These are phyloP conservation scores for Leccinum subrobustum DNA, from an alignment of 1,284 basidiomycete species.

Conservation along the genomic window DNA sequence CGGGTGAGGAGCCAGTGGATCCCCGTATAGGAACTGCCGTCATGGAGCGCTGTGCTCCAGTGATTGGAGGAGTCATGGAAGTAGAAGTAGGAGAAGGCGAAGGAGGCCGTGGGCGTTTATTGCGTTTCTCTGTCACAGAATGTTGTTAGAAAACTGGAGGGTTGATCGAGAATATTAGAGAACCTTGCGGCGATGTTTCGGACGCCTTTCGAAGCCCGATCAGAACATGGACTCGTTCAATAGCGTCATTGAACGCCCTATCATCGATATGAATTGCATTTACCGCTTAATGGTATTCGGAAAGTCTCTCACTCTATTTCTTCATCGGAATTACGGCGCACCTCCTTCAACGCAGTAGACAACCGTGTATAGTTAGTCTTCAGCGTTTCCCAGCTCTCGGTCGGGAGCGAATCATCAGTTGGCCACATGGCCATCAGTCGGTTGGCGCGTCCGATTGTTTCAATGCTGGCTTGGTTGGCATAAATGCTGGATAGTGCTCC, in stretches of 20 bases:
- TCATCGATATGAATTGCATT: no score
- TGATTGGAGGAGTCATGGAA: constrained; percentile 36
- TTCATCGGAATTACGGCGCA: constrained; percentile 55
- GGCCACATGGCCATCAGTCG: constrained; percentile 70
- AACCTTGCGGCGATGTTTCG: no score
- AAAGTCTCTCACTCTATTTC: constrained; percentile 56
- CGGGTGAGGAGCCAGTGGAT: constrained; percentile 56
- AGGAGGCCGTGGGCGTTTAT: constrained; percentile 66
- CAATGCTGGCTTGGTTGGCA: constrained; percentile 46
- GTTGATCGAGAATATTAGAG: not conserved
- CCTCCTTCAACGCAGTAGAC: constrained; percentile 55
- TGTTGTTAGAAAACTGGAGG: not conserved
- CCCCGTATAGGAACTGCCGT: constrained; percentile 45
- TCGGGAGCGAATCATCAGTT: constrained; percentile 61
- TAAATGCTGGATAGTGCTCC: constrained; percentile 53
- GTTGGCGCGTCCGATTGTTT: constrained; percentile 69
- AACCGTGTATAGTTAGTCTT: constrained; percentile 65
- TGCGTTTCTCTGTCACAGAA: constrained; percentile 57
- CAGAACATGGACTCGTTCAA: no score
- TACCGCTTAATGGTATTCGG: no score
- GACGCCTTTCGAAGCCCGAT: no score
- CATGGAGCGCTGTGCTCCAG: constrained; percentile 42
- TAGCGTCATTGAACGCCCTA: no score
- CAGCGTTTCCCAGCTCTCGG: constrained; percentile 64
- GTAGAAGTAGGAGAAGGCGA: constrained; percentile 58